Percentiles rank a stretch among this genome's conserved stretches.
Evolutionary conservation across 192 early-diverging fungal genomes (phyloP).

Genomic region (Backusella westeae): DNA sequence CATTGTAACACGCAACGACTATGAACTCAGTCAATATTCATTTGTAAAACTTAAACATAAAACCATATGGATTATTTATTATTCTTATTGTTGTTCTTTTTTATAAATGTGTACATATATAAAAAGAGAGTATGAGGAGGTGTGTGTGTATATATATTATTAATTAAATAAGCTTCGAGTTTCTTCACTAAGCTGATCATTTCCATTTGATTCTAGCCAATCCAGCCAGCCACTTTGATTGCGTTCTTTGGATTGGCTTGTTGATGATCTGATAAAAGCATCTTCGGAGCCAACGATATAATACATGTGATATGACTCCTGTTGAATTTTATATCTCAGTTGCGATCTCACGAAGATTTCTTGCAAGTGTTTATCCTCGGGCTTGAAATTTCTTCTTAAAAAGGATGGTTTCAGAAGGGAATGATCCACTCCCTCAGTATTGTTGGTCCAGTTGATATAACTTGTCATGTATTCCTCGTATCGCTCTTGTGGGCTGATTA

Average conservation of each 20-base stretch:
- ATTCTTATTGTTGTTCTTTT: not conserved
- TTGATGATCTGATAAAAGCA: not conserved
- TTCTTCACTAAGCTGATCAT: not conserved
- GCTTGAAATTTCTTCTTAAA: slow-evolving; percentile 20
- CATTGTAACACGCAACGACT: not conserved
- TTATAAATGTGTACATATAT: not conserved
- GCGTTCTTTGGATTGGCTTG: not conserved
- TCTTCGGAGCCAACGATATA: slow-evolving; percentile 32
- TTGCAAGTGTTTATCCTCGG: slow-evolving; percentile 10
- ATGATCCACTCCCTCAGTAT: slow-evolving; percentile 22
- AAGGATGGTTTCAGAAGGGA: slow-evolving; percentile 13
- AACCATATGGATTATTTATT: not conserved
- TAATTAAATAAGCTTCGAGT: not conserved
- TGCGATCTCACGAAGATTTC: slow-evolving; percentile 69
- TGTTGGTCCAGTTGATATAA: slow-evolving; percentile 32
- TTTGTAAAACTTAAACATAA: not conserved
- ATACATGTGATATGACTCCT: slow-evolving; percentile 97
- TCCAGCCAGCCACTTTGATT: not conserved
- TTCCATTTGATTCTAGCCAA: not conserved
- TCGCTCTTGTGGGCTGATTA: not conserved
- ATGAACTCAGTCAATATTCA: not conserved
- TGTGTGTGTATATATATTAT: not conserved
- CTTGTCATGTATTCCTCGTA: slow-evolving; percentile 33
- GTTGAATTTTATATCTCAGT: slow-evolving; percentile 94
- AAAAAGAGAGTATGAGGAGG: not conserved